Conservation (phyloP, 345 rosid genomes). For the Excoecaria agallocha region DNA sequence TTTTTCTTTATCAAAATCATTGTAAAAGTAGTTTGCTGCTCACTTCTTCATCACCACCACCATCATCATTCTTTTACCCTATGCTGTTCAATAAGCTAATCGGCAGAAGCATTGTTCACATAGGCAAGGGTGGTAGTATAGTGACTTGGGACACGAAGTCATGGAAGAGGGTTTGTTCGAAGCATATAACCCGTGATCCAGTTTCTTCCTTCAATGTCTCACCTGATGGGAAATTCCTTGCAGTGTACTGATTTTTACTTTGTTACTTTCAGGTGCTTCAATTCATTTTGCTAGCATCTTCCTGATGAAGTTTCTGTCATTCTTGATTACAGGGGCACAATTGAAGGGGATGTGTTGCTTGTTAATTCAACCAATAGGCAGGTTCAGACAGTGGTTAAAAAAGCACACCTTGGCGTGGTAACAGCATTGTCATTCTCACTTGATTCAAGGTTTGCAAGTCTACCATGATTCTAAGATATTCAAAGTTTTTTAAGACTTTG, state of each 20-base stretch:
- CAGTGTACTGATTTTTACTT: constrained; percentile 44
- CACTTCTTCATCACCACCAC: not conserved
- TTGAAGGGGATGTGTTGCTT: constrained; percentile 61
- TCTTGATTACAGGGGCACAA: constrained; percentile 60
- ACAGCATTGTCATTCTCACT: constrained; percentile 77
- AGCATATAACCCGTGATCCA: constrained; percentile 49
- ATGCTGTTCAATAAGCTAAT: constrained; percentile 7
- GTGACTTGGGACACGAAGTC: constrained; percentile 65
- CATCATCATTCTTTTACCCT: not conserved
- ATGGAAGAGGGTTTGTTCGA: constrained; percentile 61
- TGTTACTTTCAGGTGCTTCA: constrained; percentile 6
- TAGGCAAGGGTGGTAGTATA: constrained; percentile 68
- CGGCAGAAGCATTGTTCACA: not conserved
- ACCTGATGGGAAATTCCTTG: constrained; percentile 73
- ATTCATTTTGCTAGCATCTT: constrained; percentile 8
- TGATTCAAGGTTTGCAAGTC: constrained; percentile 66
- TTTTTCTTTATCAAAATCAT: not conserved
- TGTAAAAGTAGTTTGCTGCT: not conserved
- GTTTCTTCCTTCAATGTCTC: constrained; percentile 76
- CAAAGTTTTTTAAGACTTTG: not conserved
- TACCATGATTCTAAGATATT: not conserved
- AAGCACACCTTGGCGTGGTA: constrained; percentile 85
- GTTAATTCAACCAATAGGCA: constrained; percentile 51
- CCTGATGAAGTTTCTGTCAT: not conserved
- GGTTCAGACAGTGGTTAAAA: constrained; percentile 42